These are phyloP conservation scores for Friedmanniomyces endolithicus DNA, from an alignment of 495 filamentous ascomycete genomes.

Conservation along the genomic window DNA sequence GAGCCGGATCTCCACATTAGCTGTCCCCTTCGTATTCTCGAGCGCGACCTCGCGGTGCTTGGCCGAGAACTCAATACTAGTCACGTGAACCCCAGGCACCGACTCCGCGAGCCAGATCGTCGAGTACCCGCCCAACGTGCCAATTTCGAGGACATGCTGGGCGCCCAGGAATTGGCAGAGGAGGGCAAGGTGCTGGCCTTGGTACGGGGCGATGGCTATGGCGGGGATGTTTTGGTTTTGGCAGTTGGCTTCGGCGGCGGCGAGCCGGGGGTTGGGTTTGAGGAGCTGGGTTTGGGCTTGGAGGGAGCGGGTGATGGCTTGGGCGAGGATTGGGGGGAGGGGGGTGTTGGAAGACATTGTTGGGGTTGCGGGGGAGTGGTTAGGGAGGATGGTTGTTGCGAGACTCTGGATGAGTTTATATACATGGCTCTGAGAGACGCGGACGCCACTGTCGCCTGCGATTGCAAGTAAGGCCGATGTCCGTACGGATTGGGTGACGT, in stretches of 20 bases:
- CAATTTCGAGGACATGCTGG: constrained; percentile 39
- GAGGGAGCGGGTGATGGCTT: neutral
- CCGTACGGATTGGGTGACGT: too few relatives aligned
- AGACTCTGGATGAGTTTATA: too few relatives aligned
- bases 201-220: constrained; percentile 31
- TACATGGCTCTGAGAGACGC: too few relatives aligned
- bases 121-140: constrained; percentile 41
- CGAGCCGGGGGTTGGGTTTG: constrained; percentile 7
- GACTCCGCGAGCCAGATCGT: constrained; percentile 39
- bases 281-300: constrained; percentile 9
- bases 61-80: constrained; percentile 35
- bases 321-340: neutral
- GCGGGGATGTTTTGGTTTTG: constrained; percentile 13
- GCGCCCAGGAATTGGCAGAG: constrained; percentile 28
- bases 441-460: too few relatives aligned
- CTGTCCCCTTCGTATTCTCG: constrained; percentile 31
- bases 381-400: neutral
- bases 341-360: neutral
- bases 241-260: constrained; percentile 11
- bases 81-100: constrained; percentile 32
- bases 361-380: neutral
- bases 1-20: constrained; percentile 34
- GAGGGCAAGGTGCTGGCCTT: constrained; percentile 36
- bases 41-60: constrained; percentile 33
- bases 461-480: too few relatives aligned